These are phyloP conservation scores for Cryomyces antarcticus DNA, from an alignment of 495 filamentous ascomycete species.

Conservation along the genomic window DNA sequence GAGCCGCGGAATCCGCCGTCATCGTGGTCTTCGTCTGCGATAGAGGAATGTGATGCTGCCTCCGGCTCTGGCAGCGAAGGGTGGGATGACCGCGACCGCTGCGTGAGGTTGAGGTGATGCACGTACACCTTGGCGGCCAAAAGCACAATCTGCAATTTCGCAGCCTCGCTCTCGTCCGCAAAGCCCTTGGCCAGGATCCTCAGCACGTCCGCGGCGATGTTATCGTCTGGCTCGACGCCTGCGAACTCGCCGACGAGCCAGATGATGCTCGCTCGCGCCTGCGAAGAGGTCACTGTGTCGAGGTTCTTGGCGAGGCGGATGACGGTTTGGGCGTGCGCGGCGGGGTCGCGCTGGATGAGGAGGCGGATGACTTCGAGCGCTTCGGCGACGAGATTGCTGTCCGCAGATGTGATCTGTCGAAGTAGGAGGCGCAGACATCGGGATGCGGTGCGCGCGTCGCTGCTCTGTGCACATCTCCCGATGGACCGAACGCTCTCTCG, in stretches of 20 bases:
- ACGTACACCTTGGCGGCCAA: slow-evolving; percentile 90
- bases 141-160: slow-evolving; percentile 78
- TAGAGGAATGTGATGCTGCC: not conserved
- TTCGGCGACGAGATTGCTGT: slow-evolving; percentile 75
- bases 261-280: slow-evolving; percentile 79
- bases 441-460: slow-evolving; percentile 41
- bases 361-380: slow-evolving; percentile 84
- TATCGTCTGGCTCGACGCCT: slow-evolving; percentile 52
- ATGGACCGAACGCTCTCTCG: slow-evolving; percentile 79
- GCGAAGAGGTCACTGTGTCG: slow-evolving; percentile 61
- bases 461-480: slow-evolving; percentile 67
- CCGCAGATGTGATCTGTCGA: slow-evolving; percentile 61
- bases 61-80: slow-evolving; percentile 7
- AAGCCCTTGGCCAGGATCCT: slow-evolving; percentile 78
- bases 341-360: slow-evolving; percentile 78
- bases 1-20: slow-evolving; percentile 10
- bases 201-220: slow-evolving; percentile 82
- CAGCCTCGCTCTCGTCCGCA: slow-evolving; percentile 58
- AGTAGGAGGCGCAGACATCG: slow-evolving; percentile 68
- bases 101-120: slow-evolving; percentile 50
- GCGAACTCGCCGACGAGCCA: slow-evolving; percentile 96
- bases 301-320: slow-evolving; percentile 82
- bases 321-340: slow-evolving; percentile 57
- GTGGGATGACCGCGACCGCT: slow-evolving; percentile 7
- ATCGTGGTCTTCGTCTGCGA: slow-evolving; percentile 5